These are phyloP conservation scores for Gyrodon lividus DNA, from an alignment of 768 basidiomycete species.

Conservation along the genomic window DNA sequence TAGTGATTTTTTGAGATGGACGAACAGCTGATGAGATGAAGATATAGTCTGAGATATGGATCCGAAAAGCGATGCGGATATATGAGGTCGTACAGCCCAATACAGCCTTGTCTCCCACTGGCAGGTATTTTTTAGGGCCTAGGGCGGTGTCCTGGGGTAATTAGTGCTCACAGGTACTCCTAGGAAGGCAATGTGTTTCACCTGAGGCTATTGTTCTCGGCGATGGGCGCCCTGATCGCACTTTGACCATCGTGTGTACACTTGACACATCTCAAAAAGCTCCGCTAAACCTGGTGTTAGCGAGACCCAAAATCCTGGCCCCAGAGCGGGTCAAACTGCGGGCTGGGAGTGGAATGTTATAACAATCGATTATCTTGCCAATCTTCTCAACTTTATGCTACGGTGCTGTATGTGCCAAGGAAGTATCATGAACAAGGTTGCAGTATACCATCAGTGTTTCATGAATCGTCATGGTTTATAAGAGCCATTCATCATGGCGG, in stretches of 20 bases:
- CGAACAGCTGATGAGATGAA: neutral
- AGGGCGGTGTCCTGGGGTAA: neutral
- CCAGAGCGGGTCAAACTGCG: too few species aligned
- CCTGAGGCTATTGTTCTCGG: too few species aligned
- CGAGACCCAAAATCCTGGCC: too few species aligned
- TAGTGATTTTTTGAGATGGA: neutral
- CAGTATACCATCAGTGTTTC: too few species aligned
- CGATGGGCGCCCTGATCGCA: too few species aligned
- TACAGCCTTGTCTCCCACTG: neutral
- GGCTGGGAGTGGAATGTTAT: too few species aligned
- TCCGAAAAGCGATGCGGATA: neutral
- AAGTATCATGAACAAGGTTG: neutral
- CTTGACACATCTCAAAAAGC: too few species aligned
- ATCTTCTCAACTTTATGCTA: neutral
- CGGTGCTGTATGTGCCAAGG: neutral
- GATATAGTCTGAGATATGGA: neutral
- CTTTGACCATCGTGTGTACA: too few species aligned
- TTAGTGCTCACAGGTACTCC: too few species aligned
- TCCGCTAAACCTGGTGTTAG: too few species aligned
- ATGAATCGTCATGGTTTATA: neutral
- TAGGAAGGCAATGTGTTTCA: too few species aligned
- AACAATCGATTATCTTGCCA: neutral
- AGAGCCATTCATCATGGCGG: constrained; percentile 4
- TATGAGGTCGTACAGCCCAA: neutral
- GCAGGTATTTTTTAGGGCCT: neutral